Evolutionary conservation across 2,329 filamentous ascomycete genomes (phyloP).

Genomic region (Calonectria multiphialidica): DNA sequence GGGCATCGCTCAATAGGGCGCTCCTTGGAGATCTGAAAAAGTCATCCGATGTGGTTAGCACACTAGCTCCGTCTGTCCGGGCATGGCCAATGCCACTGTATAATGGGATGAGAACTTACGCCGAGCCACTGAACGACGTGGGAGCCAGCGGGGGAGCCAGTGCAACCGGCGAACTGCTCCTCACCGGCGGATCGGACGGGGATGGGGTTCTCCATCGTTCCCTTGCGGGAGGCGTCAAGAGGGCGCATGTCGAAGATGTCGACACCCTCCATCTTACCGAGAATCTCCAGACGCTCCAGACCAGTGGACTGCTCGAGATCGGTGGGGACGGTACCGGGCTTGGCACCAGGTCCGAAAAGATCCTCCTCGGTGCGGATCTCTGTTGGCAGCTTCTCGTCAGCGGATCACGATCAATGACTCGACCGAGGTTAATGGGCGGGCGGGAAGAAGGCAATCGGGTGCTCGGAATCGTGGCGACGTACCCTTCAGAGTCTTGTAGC

Average conservation of each 20-base stretch:
- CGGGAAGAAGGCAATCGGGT: conserved; percentile 23
- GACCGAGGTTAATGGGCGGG: conserved; percentile 40
- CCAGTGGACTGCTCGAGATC: conserved; percentile 96
- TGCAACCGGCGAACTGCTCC: conserved; percentile 98
- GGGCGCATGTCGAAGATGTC: conserved; percentile 99
- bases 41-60: conserved; percentile 25
- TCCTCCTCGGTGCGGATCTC: conserved; percentile 88
- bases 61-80: conserved; percentile 30
- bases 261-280: conserved; percentile 99
- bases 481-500: conserved; percentile 62
- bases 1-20: conserved; percentile 95
- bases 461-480: conserved; percentile 45
- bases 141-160: conserved; percentile 91
- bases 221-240: conserved; percentile 89
- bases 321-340: conserved; percentile 86
- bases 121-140: conserved; percentile 93
- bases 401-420: conserved; percentile 27
- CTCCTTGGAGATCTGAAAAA: conserved; percentile 79
- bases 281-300: conserved; percentile 97
- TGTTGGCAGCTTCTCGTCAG: conserved; percentile 55
- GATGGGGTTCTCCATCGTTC: conserved; percentile 94
- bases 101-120: conserved; percentile 67
- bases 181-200: conserved; percentile 91
- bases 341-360: conserved; percentile 85
- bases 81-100: conserved; percentile 6